These are phyloP conservation scores for Orbilia ellipsospora DNA, from an alignment of 2,329 filamentous ascomycete species.

Conservation along the genomic window DNA sequence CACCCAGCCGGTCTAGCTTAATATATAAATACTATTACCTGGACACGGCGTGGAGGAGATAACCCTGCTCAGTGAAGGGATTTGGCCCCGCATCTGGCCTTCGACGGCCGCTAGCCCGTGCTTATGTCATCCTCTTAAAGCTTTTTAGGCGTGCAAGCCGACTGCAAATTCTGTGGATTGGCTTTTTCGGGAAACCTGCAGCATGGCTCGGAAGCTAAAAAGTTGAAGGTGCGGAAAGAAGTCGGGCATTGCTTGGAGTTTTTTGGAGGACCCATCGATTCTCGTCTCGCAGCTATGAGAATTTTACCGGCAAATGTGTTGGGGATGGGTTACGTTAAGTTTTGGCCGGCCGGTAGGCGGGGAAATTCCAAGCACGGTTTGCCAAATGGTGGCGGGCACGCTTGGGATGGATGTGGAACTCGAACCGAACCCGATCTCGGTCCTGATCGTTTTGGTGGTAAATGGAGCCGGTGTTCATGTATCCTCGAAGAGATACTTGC, in stretches of 20 bases:
- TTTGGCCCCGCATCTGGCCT: constrained; percentile 38
- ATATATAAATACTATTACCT: constrained; percentile 23
- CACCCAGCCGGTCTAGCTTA: constrained; percentile 22
- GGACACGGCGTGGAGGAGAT: constrained; percentile 13
- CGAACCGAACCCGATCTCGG: no score
- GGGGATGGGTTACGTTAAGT: neutral
- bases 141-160: no score
- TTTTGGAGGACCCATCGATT: neutral
- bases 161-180: constrained; percentile 3
- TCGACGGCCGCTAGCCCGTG: constrained; percentile 36
- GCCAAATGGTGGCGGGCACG: no score
- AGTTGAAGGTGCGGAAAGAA: constrained; percentile 40
- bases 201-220: constrained; percentile 21
- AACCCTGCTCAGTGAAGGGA: constrained; percentile 3
- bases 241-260: constrained; percentile 20
- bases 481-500: no score
- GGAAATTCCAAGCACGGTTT: constrained; percentile 7
- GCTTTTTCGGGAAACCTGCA: constrained; percentile 26
- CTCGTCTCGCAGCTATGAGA: constrained; percentile 12
- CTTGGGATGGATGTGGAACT: no score
- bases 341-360: neutral
- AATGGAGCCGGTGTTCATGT: no score
- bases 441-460: no score
- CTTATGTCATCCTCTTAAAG: constrained; percentile 37
- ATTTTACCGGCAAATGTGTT: constrained; percentile 55